Evolutionary conservation across 345 rosid genomes (phyloP), one percentile per base, ranked within the genome.

Genomic region (Zanthoxylum bungeanum): DNA sequence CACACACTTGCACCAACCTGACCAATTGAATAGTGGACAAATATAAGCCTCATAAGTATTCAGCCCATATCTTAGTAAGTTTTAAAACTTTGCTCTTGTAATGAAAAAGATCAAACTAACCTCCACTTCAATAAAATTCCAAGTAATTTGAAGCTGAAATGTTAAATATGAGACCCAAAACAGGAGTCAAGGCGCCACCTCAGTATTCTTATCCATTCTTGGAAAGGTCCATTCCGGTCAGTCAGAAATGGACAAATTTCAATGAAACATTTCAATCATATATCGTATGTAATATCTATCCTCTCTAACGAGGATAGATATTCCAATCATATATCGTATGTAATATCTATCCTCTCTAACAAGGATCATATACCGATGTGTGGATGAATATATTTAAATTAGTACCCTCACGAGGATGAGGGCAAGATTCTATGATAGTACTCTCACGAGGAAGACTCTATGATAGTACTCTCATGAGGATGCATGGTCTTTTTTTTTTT

Each of bases 1-100:
- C 80, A 69, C 49, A 69, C 61, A 73, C 73, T 61, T 64, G 78
- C 66, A 40, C 46, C 73, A 64, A 80, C 80, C 84, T 70, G 84
- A 70, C 76, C 81, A 70, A 67, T 56, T 66, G 63, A 71, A 57
- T 51, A 70, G 68, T 52, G 80, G 78, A 73, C 75, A 73, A 74
- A 50, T 56, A 67, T 31, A 66, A 77, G 78, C 78, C 78, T 70
- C 76, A n/a, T 44, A 52, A 64, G 36, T 44, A 44, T 66, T 60
- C 65, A 71, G 65, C 66, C 68, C 59, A 12, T 2, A 63, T 39
- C 11, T 28, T 7, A 5, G 19, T 24, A 40, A 55, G 52, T 57
- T 69, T n/a, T 42, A 19, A 40, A 31, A 28, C 42, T 42, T 68
- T 28, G 40, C 40, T 57, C 42, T 27, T 21, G 4, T 31, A 56